These are phyloP conservation scores for Copromyces sp. DNA, from an alignment of 495 filamentous ascomycete species.

Conservation along the genomic window DNA sequence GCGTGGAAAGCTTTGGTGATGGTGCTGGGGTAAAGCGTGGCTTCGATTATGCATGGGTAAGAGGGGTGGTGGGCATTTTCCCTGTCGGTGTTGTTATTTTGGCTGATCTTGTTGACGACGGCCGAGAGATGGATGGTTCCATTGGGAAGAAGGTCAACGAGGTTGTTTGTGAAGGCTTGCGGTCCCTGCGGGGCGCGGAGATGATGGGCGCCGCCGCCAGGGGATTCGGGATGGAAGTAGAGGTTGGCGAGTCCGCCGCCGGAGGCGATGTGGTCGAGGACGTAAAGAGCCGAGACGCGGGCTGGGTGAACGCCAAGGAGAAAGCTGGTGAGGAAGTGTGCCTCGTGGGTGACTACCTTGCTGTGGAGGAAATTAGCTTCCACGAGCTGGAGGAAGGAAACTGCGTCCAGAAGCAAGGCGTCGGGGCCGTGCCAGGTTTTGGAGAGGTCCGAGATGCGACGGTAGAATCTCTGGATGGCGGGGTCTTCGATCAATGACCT, in stretches of 20 bases:
- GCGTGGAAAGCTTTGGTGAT: slow-evolving; percentile 13
- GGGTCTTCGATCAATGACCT: slow-evolving; percentile 2
- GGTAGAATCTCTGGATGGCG: neutral
- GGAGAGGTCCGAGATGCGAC: neutral
- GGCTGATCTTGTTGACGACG: slow-evolving; percentile 1
- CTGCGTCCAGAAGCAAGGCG: slow-evolving; percentile 15
- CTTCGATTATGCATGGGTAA: neutral
- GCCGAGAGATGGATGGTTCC: neutral
- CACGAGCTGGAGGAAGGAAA: slow-evolving; percentile 22
- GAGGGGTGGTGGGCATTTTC: neutral
- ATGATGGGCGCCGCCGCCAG: slow-evolving; percentile 9
- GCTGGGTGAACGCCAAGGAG: slow-evolving; percentile 35
- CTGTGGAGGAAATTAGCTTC: slow-evolving; percentile 10
- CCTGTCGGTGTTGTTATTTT: neutral
- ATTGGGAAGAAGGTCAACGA: neutral
- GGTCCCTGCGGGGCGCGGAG: slow-evolving; percentile 5
- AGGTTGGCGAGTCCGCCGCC: slow-evolving; percentile 34
- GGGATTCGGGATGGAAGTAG: slow-evolving; percentile 21
- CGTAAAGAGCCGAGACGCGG: slow-evolving; percentile 36
- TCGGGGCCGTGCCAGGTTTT: slow-evolving; percentile 5
- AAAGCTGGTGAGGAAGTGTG: slow-evolving; percentile 27
- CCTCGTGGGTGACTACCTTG: neutral
- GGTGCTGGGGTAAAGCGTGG: neutral
- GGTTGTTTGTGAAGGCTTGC: neutral
- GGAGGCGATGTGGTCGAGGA: slow-evolving; percentile 40